Evolutionary conservation across 2,329 filamentous ascomycete species (phyloP), one percentile per base, ranked within the genome.

Genomic region (Elsinoe arachidis): DNA sequence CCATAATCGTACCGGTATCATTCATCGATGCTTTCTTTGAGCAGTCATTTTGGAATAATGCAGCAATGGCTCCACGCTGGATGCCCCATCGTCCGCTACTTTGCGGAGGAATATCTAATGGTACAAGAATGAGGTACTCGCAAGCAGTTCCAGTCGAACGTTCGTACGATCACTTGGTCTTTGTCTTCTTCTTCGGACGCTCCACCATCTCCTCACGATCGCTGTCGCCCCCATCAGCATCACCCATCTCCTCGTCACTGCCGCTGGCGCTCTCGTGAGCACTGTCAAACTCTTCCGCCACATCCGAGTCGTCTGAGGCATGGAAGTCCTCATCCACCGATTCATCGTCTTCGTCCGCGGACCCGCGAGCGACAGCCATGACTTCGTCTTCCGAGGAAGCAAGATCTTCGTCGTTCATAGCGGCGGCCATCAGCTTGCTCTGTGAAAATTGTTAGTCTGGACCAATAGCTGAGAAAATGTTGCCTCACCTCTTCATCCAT

Each of bases 291-390:
- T 99, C 95, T 73, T 99, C 93, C 0, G 92, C 93, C 2, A 96
- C 91, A 64, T 99, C 93, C 55, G 88, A 95, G 63, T 99, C 93
- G 12, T 87, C 91, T 61, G 95, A 90, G 5, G 87, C 88, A 65
- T 87, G 82, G 78, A 99, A 99, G 74, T 99, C 93, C 71, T 99
- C 93, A 66, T 99, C 93, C 7, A 91, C 84, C 60, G 87, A 92
- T 76, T 97, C 92, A 68, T 92, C 88, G 66, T 99, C 93, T 72
- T 99, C 93, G 68, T 97, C 93, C 2, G 92, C 93, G 26, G 88
- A 93, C 62, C 93, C 92, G 59, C 91, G 85, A 70, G 93, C 89
- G 2, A 85, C 81, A 26, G 78, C 83, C 6, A 85, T 86, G 41
- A 87, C 86, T 60, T 95, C 90, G 59, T 77, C 76, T 63, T 95